Evolutionary conservation across 1,139 yeast genomes (phyloP).

Genomic region (Geotrichum armillariae): DNA sequence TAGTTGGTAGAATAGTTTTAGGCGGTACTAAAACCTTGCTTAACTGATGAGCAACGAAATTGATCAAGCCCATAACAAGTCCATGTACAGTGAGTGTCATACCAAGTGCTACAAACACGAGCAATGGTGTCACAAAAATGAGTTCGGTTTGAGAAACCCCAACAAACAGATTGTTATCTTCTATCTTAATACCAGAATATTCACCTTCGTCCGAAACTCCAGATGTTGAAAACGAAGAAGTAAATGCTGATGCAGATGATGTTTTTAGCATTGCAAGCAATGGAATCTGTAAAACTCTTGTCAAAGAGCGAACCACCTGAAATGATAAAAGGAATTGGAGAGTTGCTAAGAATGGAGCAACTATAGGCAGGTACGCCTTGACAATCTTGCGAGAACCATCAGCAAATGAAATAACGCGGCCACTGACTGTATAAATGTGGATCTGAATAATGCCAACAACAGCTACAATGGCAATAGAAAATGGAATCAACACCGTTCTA

Average conservation of each 20-base stretch:
- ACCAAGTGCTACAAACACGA: slow-evolving; percentile 43
- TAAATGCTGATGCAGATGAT: slow-evolving; percentile 11
- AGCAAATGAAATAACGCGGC: slow-evolving; percentile 52
- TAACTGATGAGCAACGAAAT: not conserved
- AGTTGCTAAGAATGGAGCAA: slow-evolving; percentile 21
- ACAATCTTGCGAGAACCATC: slow-evolving; percentile 45
- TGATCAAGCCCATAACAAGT: slow-evolving; percentile 1
- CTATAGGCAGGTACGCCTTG: slow-evolving; percentile 26
- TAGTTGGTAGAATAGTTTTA: not conserved
- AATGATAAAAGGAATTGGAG: slow-evolving; percentile 27
- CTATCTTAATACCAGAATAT: slow-evolving; percentile 16
- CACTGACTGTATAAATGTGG: slow-evolving; percentile 28
- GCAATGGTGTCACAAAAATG: slow-evolving; percentile 21
- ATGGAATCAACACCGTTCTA: slow-evolving; percentile 36
- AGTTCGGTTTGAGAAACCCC: slow-evolving; percentile 41
- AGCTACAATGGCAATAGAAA: slow-evolving; percentile 36
- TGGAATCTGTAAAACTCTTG: slow-evolving; percentile 23
- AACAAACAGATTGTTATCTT: slow-evolving; percentile 25
- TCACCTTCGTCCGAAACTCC: slow-evolving; percentile 23
- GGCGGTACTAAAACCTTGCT: not conserved
- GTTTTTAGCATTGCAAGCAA: not conserved
- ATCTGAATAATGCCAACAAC: slow-evolving; percentile 32
- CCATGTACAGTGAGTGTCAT: slow-evolving; percentile 5
- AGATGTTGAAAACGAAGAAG: slow-evolving; percentile 14
- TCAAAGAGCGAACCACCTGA: slow-evolving; percentile 23